Conservation (phyloP, 2,329 filamentous ascomycete genomes). For the Penicillium sp. region DNA sequence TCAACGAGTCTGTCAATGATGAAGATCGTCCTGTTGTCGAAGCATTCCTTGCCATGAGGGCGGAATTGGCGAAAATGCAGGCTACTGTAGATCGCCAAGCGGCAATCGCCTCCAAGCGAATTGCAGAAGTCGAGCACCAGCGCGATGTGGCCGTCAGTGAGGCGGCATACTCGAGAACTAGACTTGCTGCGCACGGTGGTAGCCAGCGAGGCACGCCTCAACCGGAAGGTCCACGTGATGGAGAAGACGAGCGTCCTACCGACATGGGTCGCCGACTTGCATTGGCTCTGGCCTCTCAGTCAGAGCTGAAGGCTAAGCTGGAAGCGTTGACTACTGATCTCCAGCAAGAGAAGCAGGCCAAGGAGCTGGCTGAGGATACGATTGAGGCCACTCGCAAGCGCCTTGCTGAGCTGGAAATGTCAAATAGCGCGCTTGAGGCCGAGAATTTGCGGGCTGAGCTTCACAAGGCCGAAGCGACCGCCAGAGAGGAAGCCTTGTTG, state of each 20-base stretch:
- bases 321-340: conserved; percentile 70
- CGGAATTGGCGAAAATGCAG: conserved; percentile 87
- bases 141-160: conserved; percentile 92
- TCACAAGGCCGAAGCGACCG: conserved; percentile 74
- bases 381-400: conserved; percentile 78
- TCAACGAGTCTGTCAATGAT: conserved; percentile 79
- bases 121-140: conserved; percentile 93
- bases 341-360: conserved; percentile 76
- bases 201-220: conserved; percentile 63
- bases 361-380: conserved; percentile 86
- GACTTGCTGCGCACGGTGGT: conserved; percentile 77
- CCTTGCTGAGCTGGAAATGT: conserved; percentile 78
- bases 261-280: conserved; percentile 84
- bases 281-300: conserved; percentile 74
- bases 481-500: conserved; percentile 77
- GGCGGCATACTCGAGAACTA: conserved; percentile 92
- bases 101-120: conserved; percentile 78
- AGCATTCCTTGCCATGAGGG: conserved; percentile 86
- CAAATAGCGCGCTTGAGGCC: conserved; percentile 79
- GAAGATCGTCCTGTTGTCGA: conserved; percentile 92
- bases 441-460: conserved; percentile 84
- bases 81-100: conserved; percentile 86
- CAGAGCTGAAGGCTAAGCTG: conserved; percentile 75
- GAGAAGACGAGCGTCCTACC: conserved; percentile 66
- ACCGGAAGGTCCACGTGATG: conserved; percentile 55